These are phyloP conservation scores for Lunasporangiospora selenospora DNA, from an alignment of 192 early-diverging fungal genomes.

Conservation along the genomic window DNA sequence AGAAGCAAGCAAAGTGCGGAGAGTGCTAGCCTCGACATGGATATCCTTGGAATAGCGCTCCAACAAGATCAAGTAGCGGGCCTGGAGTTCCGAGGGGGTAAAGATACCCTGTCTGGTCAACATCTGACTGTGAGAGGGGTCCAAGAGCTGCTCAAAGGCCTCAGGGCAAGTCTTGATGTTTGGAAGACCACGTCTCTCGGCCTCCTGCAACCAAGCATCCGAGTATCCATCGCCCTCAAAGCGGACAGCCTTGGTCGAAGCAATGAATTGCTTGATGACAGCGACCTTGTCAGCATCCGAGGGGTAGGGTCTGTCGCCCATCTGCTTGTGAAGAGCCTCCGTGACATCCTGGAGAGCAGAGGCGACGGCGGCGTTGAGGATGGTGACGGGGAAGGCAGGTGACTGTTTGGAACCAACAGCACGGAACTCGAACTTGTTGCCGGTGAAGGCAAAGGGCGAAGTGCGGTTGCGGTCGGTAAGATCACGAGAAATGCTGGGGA, in stretches of 20 bases:
- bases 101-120: constrained; percentile 86
- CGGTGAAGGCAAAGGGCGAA: constrained; percentile 99
- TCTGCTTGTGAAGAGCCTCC: constrained; percentile 78
- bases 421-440: constrained; percentile 99
- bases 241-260: constrained; percentile 81
- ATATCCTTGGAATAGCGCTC: constrained; percentile 99
- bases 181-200: constrained; percentile 92
- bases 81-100: constrained; percentile 84
- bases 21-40: constrained; percentile 90
- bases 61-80: constrained; percentile 94
- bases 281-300: constrained; percentile 88
- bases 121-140: constrained; percentile 75
- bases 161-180: constrained; percentile 93
- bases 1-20: constrained; percentile 80
- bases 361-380: constrained; percentile 95
- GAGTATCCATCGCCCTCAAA: constrained; percentile 99
- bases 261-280: constrained; percentile 89
- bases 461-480: constrained; percentile 99
- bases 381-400: constrained; percentile 93
- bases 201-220: constrained; percentile 92
- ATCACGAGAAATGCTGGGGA: constrained; percentile 93
- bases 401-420: constrained; percentile 99
- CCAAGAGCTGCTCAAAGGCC: constrained; percentile 87
- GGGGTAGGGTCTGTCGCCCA: constrained; percentile 79
- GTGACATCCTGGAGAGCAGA: constrained; percentile 78